These are phyloP conservation scores for Geotrichum europaeum DNA, from an alignment of 1,139 yeast species.

Conservation along the genomic window DNA sequence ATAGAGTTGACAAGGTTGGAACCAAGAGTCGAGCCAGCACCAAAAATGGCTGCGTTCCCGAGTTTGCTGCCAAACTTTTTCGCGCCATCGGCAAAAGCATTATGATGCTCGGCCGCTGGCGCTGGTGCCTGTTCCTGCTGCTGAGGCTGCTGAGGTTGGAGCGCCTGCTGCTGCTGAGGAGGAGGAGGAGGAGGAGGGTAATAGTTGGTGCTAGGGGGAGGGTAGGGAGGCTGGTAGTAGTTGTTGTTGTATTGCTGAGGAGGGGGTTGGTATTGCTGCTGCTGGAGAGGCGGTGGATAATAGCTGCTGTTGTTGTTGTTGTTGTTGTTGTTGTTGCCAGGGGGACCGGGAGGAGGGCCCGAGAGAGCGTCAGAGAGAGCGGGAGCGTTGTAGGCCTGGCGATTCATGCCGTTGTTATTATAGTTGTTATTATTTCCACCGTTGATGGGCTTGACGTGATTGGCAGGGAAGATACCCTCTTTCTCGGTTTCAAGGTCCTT, in stretches of 20 bases:
- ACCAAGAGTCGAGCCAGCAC: conserved; percentile 97
- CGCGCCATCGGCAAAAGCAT: conserved; percentile 37
- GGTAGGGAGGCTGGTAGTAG: conserved; percentile 17
- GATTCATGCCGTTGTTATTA: conserved; percentile 2
- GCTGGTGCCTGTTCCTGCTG: conserved; percentile 13
- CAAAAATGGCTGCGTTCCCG: conserved; percentile 90
- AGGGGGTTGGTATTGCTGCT: conserved; percentile 18
- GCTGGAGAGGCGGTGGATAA: conserved; percentile 18
- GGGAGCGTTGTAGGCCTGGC: conserved; percentile 1
- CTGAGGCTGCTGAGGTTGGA: conserved; percentile 17
- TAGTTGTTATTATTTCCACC: neutral
- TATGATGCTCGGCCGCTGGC: conserved; percentile 19
- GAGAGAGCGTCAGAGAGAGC: conserved; percentile 10
- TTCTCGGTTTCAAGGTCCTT: conserved; percentile 43
- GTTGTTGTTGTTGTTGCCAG: neutral
- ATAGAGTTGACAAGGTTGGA: conserved; percentile 80
- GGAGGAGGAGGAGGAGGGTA: conserved; percentile 21
- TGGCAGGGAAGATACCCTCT: conserved; percentile 84
- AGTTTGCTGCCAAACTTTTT: conserved; percentile 74
- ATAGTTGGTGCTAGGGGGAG: conserved; percentile 18
- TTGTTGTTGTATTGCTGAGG: conserved; percentile 18
- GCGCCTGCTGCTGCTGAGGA: conserved; percentile 14
- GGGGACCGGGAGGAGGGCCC: neutral
- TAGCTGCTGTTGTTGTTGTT: neutral
- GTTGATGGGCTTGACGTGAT: conserved; percentile 50